These are phyloP conservation scores for Pichia sp. DNA, from an alignment of 1,139 yeast species.

Conservation along the genomic window DNA sequence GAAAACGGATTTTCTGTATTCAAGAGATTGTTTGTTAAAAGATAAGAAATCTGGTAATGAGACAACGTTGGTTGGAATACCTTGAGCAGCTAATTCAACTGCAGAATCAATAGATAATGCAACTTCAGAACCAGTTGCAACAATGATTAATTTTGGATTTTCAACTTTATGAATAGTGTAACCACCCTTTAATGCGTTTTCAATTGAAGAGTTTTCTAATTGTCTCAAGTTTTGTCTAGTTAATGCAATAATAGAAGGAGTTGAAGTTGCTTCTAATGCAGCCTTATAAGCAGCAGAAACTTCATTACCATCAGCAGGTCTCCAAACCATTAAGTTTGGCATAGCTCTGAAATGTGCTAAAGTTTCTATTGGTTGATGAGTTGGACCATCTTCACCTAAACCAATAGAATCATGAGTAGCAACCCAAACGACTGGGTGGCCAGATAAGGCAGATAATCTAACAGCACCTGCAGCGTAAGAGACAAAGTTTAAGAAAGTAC, in stretches of 20 bases:
- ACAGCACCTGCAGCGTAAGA: constrained; percentile 98
- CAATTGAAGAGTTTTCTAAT: constrained; percentile 86
- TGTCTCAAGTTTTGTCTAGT: constrained; percentile 98
- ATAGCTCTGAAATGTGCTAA: constrained; percentile 95
- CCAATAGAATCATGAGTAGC: constrained; percentile 99
- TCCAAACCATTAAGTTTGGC: constrained; percentile 95
- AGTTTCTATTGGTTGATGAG: constrained; percentile 99
- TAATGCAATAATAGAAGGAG: constrained; percentile 88
- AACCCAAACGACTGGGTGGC: constrained; percentile 92
- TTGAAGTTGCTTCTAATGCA: constrained; percentile 62
- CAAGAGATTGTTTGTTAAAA: constrained; percentile 75
- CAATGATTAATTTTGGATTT: constrained; percentile 71
- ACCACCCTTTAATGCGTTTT: constrained; percentile 94
- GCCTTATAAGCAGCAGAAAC: constrained; percentile 91
- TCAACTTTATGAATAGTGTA: constrained; percentile 58
- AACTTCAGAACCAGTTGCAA: constrained; percentile 96
- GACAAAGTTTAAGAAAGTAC: constrained; percentile 97
- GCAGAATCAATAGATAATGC: constrained; percentile 76
- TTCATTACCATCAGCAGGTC: constrained; percentile 99
- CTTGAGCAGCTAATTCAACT: constrained; percentile 51
- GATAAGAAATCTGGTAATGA: constrained; percentile 92
- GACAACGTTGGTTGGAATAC: constrained; percentile 74
- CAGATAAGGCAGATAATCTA: constrained; percentile 89
- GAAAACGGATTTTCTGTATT: constrained; percentile 76
- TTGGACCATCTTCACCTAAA: constrained; percentile 99